Evolutionary conservation across 257 asterid species (phyloP), one percentile per base, ranked within the genome.

Genomic region (Cinchona pubescens): DNA sequence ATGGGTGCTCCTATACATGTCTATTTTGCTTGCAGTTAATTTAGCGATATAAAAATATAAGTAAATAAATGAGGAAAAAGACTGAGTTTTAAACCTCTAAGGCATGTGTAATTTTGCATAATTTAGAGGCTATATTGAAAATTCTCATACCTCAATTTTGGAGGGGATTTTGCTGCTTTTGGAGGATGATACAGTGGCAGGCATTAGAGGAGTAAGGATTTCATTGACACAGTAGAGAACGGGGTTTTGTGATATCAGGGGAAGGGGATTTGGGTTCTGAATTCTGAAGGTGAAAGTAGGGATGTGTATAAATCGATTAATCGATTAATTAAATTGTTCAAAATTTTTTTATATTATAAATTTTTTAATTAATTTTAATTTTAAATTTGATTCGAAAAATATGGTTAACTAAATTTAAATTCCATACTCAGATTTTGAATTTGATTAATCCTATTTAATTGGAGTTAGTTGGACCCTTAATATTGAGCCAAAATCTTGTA

Each of bases 1-100:
- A 77, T 73, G 79, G 81, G 77, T 79, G n/a, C n/a, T n/a, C n/a
- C n/a, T n/a, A n/a, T n/a, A n/a, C 96, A 91, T 88, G 66, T 76
- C 67, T 67, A 64, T n/a, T 58, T 56, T 74, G 35, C 29, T 30
- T n/a, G 37, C 32, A n/a, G 46, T 37, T 18, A 66, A 66, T 68
- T 23, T 56, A 55, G 43, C 51, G 32, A 71, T 18, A n/a, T n/a
- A 30, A 66, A 9, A 30, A 58, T n/a, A 68, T 62, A 60, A 75
- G 70, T 48, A 77, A 59, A 65, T 6, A 30, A 53, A 46, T 32
- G 68, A 48, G 51, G 56, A 70, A 10, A 14, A 6, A 21, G 37
- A 45, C 45, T 10, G 43, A 15, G 21, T 45, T 45, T 55, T n/a
- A 12, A n/a, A 55, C 23, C 67, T 3, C 35, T 14, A 13, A 70